Conservation (phyloP, 805 yeast species). For the Barnettozyma wickerhamii region DNA sequence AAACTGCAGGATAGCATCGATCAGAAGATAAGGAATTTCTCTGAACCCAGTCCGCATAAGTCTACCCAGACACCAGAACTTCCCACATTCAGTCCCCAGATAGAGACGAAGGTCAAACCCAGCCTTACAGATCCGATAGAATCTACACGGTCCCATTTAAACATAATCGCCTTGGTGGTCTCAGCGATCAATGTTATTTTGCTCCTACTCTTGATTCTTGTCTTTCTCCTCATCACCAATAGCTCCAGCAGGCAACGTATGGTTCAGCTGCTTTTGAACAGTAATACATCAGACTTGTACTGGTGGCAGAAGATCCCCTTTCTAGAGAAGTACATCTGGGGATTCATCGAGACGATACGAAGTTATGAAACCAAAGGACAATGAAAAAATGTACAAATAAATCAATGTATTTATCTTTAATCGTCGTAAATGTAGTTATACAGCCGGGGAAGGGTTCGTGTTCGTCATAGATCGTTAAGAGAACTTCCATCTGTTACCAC, state of each 20-base stretch:
- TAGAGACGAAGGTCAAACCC: not conserved
- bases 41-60: not conserved
- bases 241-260: not conserved
- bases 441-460: no score
- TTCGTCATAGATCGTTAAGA: no score
- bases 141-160: not conserved
- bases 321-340: constrained; percentile 15
- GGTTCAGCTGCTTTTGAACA: constrained; percentile 7
- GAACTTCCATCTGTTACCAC: constrained; percentile 98
- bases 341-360: constrained; percentile 14
- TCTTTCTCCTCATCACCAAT: not conserved
- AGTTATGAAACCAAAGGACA: constrained; percentile 1
- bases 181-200: not conserved
- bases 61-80: not conserved
- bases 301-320: constrained; percentile 21
- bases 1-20: not conserved
- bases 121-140: not conserved
- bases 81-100: not conserved
- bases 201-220: not conserved
- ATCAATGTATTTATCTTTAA: not conserved
- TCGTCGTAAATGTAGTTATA: constrained; percentile 13
- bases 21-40: not conserved
- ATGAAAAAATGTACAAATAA: not conserved
- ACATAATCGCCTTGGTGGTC: not conserved
- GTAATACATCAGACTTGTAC: constrained; percentile 14